These are phyloP conservation scores for Cordyceps fumosorosea DNA, from an alignment of 2,329 filamentous ascomycete genomes.

Conservation along the genomic window DNA sequence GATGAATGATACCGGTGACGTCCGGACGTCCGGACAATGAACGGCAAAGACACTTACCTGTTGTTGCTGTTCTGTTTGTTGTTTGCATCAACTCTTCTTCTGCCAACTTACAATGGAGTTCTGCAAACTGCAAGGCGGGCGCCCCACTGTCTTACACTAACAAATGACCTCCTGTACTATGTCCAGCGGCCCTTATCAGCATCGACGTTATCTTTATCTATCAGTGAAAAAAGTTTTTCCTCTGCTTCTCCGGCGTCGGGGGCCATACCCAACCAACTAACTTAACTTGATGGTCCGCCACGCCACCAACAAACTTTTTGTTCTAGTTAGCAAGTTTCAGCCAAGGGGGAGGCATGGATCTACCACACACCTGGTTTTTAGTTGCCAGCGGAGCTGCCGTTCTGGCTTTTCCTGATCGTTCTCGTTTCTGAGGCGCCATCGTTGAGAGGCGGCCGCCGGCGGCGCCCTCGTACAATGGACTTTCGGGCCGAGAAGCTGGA, in stretches of 20 bases:
- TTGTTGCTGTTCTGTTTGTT: not conserved
- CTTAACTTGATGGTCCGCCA: not conserved
- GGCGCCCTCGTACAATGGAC: too few species aligned
- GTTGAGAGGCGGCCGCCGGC: too few species aligned
- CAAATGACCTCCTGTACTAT: too few species aligned
- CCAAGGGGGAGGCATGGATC: not conserved
- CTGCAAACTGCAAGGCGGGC: too few species aligned
- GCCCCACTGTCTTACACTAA: not conserved
- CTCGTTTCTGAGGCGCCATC: too few species aligned
- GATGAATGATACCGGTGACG: not conserved
- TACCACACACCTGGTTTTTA: not conserved
- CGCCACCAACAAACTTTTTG: not conserved
- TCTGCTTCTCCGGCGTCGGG: constrained; percentile 9
- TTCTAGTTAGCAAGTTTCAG: too few species aligned
- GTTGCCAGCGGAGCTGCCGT: not conserved
- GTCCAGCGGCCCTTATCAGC: not conserved
- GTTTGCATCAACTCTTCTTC: too few species aligned
- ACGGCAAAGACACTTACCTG: too few species aligned
- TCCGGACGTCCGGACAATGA: not conserved
- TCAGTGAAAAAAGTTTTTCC: constrained; percentile 2
- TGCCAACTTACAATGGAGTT: too few species aligned
- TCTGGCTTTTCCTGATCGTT: not conserved
- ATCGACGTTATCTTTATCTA: constrained; percentile 9
- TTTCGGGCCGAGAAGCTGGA: too few species aligned
- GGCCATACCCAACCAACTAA: constrained; percentile 3